Conservation (phyloP, 345 rosid genomes). For the Euclidium syriacum region DNA sequence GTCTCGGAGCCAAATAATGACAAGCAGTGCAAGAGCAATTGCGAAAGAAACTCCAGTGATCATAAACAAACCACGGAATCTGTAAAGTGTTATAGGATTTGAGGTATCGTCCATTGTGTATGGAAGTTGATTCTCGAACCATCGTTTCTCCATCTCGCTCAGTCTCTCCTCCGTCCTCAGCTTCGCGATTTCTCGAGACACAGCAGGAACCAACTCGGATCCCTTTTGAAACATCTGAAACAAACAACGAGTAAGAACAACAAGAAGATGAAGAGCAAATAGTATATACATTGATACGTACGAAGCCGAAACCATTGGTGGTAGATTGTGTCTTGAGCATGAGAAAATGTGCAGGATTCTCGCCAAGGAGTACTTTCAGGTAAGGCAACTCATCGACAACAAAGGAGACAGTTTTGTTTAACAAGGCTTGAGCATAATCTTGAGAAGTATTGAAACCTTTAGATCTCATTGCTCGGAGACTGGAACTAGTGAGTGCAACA, state of each 20-base stretch:
- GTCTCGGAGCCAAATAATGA: not conserved
- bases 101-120: not conserved
- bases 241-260: not conserved
- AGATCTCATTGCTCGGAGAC: too few species aligned
- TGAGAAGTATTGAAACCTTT: not conserved
- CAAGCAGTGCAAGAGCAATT: not conserved
- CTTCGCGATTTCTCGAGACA: not conserved
- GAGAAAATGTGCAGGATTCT: not conserved
- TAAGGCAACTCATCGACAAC: constrained; percentile 20
- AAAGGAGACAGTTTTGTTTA: constrained; percentile 5
- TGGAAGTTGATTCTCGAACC: not conserved
- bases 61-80: not conserved
- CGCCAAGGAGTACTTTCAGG: constrained; percentile 7
- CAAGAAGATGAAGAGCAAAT: too few species aligned
- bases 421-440: constrained; percentile 3
- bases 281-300: too few species aligned
- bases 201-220: not conserved
- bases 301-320: constrained; percentile 29
- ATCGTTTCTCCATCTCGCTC: not conserved
- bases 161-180: not conserved
- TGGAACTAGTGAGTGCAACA: too few species aligned
- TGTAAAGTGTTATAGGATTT: not conserved
- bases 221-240: not conserved
- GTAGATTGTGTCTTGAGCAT: constrained; percentile 7
- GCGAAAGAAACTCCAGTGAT: not conserved